Evolutionary conservation across 164 flowering plant species (phyloP).

Genomic region (Umbellularia californica): DNA sequence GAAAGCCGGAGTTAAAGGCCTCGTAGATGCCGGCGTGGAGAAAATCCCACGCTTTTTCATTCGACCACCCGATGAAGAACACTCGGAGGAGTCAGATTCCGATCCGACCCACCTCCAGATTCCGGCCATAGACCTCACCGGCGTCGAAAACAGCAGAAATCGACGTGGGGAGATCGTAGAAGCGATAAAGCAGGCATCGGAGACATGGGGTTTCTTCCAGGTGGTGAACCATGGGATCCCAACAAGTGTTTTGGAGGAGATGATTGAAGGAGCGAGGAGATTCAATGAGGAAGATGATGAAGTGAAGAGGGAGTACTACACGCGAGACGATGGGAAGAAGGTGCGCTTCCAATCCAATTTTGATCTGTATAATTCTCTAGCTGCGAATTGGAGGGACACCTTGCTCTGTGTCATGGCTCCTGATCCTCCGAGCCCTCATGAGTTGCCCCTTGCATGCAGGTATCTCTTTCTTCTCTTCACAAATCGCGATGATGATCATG

Average conservation of each 20-base stretch:
- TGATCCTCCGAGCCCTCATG: constrained; percentile 16
- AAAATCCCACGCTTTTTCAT: constrained; percentile 16
- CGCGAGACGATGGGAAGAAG: not conserved
- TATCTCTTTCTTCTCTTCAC: not conserved
- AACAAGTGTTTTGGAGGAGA: too few relatives aligned
- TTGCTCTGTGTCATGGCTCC: constrained; percentile 21
- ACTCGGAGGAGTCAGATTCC: not conserved
- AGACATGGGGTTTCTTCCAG: too few relatives aligned
- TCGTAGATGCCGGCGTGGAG: constrained; percentile 15
- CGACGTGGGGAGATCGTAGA: too few relatives aligned
- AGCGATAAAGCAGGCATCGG: too few relatives aligned
- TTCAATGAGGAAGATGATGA: too few relatives aligned
- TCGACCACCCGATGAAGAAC: constrained; percentile 3
- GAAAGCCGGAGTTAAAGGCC: constrained; percentile 22
- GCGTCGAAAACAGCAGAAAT: too few relatives aligned
- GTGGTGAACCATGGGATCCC: too few relatives aligned
- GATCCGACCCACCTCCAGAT: not conserved
- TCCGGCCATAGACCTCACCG: too few relatives aligned
- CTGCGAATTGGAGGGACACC: constrained; percentile 44
- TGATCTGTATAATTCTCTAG: constrained; percentile 22
- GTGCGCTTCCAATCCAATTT: constrained; percentile 25
- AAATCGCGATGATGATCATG: not conserved
- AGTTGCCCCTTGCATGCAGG: constrained; percentile 28
- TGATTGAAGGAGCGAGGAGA: too few relatives aligned
- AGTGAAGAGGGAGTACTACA: too few relatives aligned